Percentiles rank a stretch among this genome's conserved stretches.
Conservation (phyloP, 1,284 basidiomycete genomes). For the Boletus smithii region DNA sequence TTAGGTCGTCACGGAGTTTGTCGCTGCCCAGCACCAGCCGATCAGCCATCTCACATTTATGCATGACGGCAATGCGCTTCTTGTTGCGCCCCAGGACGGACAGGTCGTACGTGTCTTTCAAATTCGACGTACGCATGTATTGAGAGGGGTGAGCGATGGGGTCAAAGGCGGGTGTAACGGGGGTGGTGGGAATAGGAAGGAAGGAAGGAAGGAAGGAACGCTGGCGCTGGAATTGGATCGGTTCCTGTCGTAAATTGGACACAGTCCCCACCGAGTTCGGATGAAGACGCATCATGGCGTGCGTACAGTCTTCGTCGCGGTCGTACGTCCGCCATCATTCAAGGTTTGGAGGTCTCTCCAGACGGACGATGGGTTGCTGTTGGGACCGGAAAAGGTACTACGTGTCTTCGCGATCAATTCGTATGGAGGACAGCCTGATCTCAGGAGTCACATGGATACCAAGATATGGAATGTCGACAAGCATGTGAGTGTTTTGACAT, state of each 20-base stretch:
- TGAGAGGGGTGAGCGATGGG: slow-evolving; percentile 8
- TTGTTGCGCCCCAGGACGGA: slow-evolving; percentile 59
- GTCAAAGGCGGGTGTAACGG: neutral
- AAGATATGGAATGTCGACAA: slow-evolving; percentile 54
- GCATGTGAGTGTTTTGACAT: slow-evolving; percentile 39
- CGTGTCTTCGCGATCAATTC: slow-evolving; percentile 79
- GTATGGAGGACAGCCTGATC: slow-evolving; percentile 66
- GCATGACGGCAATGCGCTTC: slow-evolving; percentile 54
- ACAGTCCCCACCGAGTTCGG: slow-evolving; percentile 1
- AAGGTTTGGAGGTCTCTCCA: slow-evolving; percentile 52
- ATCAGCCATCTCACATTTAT: slow-evolving; percentile 58
- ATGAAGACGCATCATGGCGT: slow-evolving; percentile 48
- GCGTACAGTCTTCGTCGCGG: slow-evolving; percentile 71
- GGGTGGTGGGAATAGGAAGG: slow-evolving; percentile 3
- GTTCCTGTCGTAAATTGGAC: slow-evolving; percentile 5
- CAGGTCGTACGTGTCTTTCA: slow-evolving; percentile 57
- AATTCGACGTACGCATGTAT: slow-evolving; percentile 38
- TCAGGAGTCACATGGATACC: slow-evolving; percentile 59
- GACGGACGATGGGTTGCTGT: slow-evolving; percentile 74
- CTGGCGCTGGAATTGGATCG: slow-evolving; percentile 7
- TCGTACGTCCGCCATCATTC: slow-evolving; percentile 64
- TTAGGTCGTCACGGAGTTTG: slow-evolving; percentile 45
- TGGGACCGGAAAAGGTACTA: slow-evolving; percentile 60
- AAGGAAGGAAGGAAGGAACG: slow-evolving; percentile 4
- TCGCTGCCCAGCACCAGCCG: slow-evolving; percentile 45